Percentiles rank a stretch among this genome's conserved stretches.
phyloP scores from a whole-genome alignment of 2,329 filamentous ascomycete species.

The Epichloe hybrida region DNA sequence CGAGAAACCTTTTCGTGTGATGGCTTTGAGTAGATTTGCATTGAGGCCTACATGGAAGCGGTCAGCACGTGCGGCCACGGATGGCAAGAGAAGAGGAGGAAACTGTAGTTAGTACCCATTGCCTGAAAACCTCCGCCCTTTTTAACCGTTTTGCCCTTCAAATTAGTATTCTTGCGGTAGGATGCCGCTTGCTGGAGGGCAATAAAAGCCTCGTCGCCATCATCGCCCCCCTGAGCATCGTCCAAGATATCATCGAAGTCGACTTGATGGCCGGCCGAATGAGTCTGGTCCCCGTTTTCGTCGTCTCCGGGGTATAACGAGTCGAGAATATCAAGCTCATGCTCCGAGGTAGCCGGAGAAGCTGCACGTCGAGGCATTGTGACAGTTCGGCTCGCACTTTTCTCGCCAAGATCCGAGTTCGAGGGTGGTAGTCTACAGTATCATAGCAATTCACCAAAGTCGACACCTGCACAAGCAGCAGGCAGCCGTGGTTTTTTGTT shows the following conservation, averaged over 20 bases:
- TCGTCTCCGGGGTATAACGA: constrained; percentile 55
- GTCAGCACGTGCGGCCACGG: not conserved
- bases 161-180: constrained; percentile 70
- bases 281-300: constrained; percentile 29
- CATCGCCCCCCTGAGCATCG: constrained; percentile 27
- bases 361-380: constrained; percentile 57
- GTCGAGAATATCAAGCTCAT: constrained; percentile 78
- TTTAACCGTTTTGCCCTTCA: constrained; percentile 77
- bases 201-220: constrained; percentile 81
- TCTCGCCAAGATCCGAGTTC: constrained; percentile 4
- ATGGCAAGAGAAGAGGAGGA: not conserved
- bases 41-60: constrained; percentile 46
- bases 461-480: too few relatives aligned
- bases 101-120: constrained; percentile 48
- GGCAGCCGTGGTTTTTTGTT: not conserved
- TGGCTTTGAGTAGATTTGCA: constrained; percentile 73
- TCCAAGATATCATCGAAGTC: constrained; percentile 51
- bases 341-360: constrained; percentile 78
- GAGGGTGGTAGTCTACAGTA: too few relatives aligned
- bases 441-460: too few relatives aligned
- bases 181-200: constrained; percentile 74
- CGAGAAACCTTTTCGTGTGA: constrained; percentile 84
- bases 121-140: constrained; percentile 95
- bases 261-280: constrained; percentile 30
- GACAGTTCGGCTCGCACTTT: constrained; percentile 8